These are phyloP conservation scores for Fusarium solani-melongenae DNA, from an alignment of 2,329 filamentous ascomycete species.

Conservation along the genomic window DNA sequence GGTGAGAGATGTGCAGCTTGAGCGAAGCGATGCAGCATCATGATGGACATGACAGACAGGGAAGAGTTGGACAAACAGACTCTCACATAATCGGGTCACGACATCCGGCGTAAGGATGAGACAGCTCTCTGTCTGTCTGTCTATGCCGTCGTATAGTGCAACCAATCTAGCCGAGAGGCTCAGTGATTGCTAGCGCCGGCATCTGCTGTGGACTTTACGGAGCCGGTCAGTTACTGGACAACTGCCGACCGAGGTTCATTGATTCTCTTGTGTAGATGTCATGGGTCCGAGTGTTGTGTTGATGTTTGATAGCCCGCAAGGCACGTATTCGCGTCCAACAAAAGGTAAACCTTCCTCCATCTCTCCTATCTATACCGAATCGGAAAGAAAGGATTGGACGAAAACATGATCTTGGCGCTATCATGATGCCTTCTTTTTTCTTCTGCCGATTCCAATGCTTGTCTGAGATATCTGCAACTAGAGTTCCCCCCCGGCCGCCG, in stretches of 20 bases:
- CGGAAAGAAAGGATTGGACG: background rate
- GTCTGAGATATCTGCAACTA: background rate
- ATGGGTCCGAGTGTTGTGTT: background rate
- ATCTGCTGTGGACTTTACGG: background rate
- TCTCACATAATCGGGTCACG: constrained; percentile 23
- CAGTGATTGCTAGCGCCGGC: background rate
- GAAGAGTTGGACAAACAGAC: background rate
- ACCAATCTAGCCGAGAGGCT: background rate
- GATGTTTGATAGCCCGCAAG: background rate
- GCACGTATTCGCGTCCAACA: background rate
- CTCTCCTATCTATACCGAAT: background rate
- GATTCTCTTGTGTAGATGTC: background rate
- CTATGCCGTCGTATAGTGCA: background rate
- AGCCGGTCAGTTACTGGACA: background rate
- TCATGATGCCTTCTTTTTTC: background rate
- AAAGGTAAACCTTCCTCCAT: background rate
- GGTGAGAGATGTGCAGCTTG: background rate
- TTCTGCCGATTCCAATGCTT: background rate
- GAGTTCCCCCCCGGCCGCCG: background rate
- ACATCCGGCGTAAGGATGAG: background rate
- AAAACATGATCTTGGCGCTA: background rate
- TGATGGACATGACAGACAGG: background rate
- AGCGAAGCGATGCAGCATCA: background rate
- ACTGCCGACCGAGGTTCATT: background rate
- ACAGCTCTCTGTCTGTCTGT: background rate